Evolutionary conservation across 495 filamentous ascomycete genomes (phyloP).

Genomic region (Paragyromitra xinjiangensis): DNA sequence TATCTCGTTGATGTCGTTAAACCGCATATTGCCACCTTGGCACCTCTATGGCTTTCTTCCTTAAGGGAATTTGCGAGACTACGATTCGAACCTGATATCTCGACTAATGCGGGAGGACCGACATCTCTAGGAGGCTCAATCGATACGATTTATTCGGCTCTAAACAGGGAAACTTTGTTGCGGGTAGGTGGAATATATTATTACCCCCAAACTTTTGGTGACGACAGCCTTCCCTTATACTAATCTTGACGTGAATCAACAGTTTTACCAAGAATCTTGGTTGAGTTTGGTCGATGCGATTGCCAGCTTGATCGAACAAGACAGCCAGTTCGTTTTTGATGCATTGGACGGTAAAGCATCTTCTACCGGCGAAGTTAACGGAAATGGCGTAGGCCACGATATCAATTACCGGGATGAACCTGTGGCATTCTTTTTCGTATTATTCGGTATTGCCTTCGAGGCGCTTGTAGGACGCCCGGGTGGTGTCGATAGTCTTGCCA

Average conservation of each 20-base stretch:
- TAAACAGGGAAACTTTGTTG: slow-evolving; percentile 92
- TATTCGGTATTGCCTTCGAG: slow-evolving; percentile 96
- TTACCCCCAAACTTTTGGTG: background rate
- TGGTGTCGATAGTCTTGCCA: slow-evolving; percentile 72
- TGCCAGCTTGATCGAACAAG: slow-evolving; percentile 94
- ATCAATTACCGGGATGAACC: slow-evolving; percentile 99
- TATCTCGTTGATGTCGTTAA: slow-evolving; percentile 89
- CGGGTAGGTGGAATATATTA: slow-evolving; percentile 62
- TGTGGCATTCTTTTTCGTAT: slow-evolving; percentile 97
- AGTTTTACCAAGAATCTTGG: slow-evolving; percentile 98
- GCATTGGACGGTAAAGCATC: slow-evolving; percentile 87
- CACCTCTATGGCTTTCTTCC: slow-evolving; percentile 91
- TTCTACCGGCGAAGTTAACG: slow-evolving; percentile 64
- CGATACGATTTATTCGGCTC: slow-evolving; percentile 88
- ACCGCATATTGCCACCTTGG: slow-evolving; percentile 86
- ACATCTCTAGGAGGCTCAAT: slow-evolving; percentile 77
- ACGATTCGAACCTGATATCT: slow-evolving; percentile 96
- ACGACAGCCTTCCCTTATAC: background rate
- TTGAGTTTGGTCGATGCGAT: slow-evolving; percentile 96
- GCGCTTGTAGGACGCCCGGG: slow-evolving; percentile 82
- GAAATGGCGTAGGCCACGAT: slow-evolving; percentile 67
- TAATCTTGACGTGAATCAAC: slow-evolving; percentile 51
- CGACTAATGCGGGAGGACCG: slow-evolving; percentile 76
- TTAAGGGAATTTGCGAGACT: slow-evolving; percentile 92
- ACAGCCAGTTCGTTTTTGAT: slow-evolving; percentile 96